Evolutionary conservation across 2,329 filamentous ascomycete species (phyloP).

Genomic region (Macrophomina pseudophaseolina): DNA sequence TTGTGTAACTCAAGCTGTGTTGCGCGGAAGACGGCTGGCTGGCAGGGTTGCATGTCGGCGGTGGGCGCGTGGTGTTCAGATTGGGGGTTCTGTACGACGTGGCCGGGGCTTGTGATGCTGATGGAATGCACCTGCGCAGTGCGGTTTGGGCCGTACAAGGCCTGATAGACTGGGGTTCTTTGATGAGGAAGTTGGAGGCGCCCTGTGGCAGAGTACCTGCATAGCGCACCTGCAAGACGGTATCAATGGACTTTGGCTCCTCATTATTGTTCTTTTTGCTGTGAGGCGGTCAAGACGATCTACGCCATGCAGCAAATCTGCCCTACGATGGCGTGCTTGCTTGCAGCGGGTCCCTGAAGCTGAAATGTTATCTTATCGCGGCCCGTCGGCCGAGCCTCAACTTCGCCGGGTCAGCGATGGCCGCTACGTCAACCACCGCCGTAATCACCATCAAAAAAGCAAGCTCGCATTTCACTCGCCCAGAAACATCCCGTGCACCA

Average conservation of each 20-base stretch:
- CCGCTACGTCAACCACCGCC: slow-evolving; percentile 6
- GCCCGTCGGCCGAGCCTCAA: neutral
- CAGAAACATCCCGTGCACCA: slow-evolving; percentile 4
- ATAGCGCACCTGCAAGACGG: neutral
- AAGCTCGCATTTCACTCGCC: neutral
- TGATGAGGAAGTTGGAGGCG: neutral
- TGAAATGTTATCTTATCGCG: slow-evolving; percentile 19
- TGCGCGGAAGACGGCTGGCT: neutral
- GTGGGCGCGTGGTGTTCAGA: neutral
- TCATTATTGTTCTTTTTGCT: neutral
- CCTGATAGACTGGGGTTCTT: neutral
- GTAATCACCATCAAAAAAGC: slow-evolving; percentile 13
- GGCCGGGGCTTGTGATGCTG: neutral
- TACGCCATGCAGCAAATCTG: slow-evolving; percentile 21
- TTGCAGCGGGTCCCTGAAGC: neutral
- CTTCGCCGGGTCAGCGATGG: neutral
- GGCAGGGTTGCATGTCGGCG: neutral
- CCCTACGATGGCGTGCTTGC: slow-evolving; percentile 22
- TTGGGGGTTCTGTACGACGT: slow-evolving; percentile 12
- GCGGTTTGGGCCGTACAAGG: neutral
- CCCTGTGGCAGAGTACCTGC: neutral
- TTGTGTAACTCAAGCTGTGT: neutral
- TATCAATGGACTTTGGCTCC: neutral
- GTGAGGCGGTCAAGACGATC: slow-evolving; percentile 7
- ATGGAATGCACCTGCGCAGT: neutral